Conservation (phyloP, 2,329 filamentous ascomycete genomes). For the Aulographum hederae region DNA sequence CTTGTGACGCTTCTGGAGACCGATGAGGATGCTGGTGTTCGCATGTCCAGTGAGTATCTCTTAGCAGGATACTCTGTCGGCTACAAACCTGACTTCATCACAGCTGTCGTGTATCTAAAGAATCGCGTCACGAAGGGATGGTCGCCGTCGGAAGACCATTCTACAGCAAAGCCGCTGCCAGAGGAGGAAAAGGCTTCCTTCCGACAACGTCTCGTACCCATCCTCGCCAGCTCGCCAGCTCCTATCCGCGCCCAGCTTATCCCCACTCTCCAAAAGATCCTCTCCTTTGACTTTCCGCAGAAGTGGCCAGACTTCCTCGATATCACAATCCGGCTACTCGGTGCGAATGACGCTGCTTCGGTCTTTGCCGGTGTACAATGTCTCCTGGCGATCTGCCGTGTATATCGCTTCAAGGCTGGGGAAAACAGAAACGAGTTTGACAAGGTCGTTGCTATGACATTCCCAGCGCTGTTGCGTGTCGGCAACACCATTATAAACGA, state of each 20-base stretch:
- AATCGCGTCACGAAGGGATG: slow-evolving; percentile 91
- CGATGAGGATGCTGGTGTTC: slow-evolving; percentile 70
- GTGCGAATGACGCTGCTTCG: slow-evolving; percentile 67
- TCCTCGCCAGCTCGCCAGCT: slow-evolving; percentile 63
- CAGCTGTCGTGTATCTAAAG: slow-evolving; percentile 94
- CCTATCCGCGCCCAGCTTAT: slow-evolving; percentile 84
- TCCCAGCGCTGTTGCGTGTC: slow-evolving; percentile 72
- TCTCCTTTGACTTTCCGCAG: slow-evolving; percentile 86
- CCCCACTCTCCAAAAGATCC: slow-evolving; percentile 84
- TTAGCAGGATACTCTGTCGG: slow-evolving; percentile 8
- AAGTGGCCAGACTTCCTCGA: slow-evolving; percentile 92
- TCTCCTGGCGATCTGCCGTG: slow-evolving; percentile 81
- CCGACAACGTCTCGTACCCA: slow-evolving; percentile 71
- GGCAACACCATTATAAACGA: slow-evolving; percentile 80
- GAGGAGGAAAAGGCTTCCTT: slow-evolving; percentile 82
- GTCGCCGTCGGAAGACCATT: slow-evolving; percentile 58
- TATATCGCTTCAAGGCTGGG: slow-evolving; percentile 84
- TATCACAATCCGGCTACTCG: slow-evolving; percentile 74
- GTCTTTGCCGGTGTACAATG: slow-evolving; percentile 92
- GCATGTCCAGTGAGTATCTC: slow-evolving; percentile 59
- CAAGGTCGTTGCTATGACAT: slow-evolving; percentile 80
- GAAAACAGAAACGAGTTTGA: slow-evolving; percentile 76
- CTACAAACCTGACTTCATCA: slow-evolving; percentile 9
- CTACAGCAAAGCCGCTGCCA: slow-evolving; percentile 55
- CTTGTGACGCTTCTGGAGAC: slow-evolving; percentile 78